These are phyloP conservation scores for Macadamia tetraphylla DNA, from an alignment of 164 flowering plant genomes.

Conservation along the genomic window DNA sequence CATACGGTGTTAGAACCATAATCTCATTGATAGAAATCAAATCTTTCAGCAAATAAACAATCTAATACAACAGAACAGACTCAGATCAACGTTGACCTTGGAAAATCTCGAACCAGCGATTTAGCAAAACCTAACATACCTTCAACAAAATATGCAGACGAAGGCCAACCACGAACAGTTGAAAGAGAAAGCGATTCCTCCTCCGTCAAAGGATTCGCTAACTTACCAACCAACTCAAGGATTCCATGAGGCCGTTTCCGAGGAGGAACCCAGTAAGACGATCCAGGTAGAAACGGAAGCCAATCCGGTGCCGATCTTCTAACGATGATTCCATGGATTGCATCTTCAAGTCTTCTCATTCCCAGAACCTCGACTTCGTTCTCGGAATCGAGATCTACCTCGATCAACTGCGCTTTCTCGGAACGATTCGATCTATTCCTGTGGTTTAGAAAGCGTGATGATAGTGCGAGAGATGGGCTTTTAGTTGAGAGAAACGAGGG, in stretches of 20 bases:
- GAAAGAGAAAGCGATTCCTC: slow-evolving; percentile 11
- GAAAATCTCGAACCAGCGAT: too few species aligned
- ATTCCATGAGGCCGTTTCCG: slow-evolving; percentile 13
- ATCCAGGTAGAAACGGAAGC: slow-evolving; percentile 27
- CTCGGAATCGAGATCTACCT: neutral
- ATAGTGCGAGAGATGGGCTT: neutral
- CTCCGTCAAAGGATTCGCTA: slow-evolving; percentile 7
- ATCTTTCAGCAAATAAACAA: too few species aligned
- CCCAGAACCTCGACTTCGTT: slow-evolving; percentile 4
- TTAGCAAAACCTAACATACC: neutral
- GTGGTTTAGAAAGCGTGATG: neutral
- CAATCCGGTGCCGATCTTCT: slow-evolving; percentile 31
- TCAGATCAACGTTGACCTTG: too few species aligned
- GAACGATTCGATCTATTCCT: neutral
- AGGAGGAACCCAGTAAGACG: slow-evolving; percentile 33
- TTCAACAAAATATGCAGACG: slow-evolving; percentile 12
- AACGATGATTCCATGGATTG: slow-evolving; percentile 19
- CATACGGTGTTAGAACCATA: too few species aligned
- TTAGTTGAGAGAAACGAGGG: neutral
- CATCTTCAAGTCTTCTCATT: slow-evolving; percentile 24
- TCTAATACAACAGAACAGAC: too few species aligned
- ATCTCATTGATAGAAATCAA: too few species aligned
- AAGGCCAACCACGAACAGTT: slow-evolving; percentile 26
- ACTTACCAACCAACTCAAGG: slow-evolving; percentile 8
- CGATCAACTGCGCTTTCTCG: neutral